Evolutionary conservation across 306 rosid genomes (phyloP).

Genomic region (Cicer chorassanicum): DNA sequence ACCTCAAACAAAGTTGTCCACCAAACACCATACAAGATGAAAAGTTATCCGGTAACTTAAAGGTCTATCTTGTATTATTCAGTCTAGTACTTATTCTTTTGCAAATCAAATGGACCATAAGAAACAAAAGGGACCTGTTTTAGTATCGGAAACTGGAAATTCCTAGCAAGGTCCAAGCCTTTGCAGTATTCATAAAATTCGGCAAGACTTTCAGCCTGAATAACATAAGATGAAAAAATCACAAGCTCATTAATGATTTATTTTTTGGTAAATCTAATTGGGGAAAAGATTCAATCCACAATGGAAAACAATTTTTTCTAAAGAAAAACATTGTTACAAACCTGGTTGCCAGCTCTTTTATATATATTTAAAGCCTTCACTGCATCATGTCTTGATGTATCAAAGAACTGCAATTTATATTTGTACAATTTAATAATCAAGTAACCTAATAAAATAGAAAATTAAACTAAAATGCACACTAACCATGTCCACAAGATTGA

Average conservation of each 20-base stretch:
- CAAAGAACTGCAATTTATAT: constrained; percentile 76
- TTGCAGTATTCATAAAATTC: constrained; percentile 91
- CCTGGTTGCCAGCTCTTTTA: constrained; percentile 97
- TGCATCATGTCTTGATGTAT: constrained; percentile 91
- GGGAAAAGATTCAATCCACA: constrained; percentile 8
- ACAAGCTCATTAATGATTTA: background rate
- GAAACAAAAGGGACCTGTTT: constrained; percentile 73
- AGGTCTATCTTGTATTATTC: background rate
- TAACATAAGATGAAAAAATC: constrained; percentile 31
- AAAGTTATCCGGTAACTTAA: background rate
- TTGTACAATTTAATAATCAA: constrained; percentile 11
- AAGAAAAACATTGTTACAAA: constrained; percentile 37
- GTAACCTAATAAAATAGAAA: background rate
- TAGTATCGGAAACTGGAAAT: constrained; percentile 87
- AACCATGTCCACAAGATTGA: constrained; percentile 98
- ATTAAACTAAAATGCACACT: constrained; percentile 41
- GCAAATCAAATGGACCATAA: background rate
- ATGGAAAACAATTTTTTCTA: background rate
- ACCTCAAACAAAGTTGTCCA: background rate
- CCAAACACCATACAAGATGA: background rate
- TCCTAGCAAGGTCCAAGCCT: constrained; percentile 91
- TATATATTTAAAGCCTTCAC: constrained; percentile 85
- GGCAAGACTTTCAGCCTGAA: constrained; percentile 83
- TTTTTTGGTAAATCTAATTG: constrained; percentile 8
- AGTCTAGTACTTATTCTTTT: background rate